Percentiles rank a stretch among this genome's conserved stretches.
Evolutionary conservation across 2,329 filamentous ascomycete species (phyloP).

Genomic region (Fusarium sp.): DNA sequence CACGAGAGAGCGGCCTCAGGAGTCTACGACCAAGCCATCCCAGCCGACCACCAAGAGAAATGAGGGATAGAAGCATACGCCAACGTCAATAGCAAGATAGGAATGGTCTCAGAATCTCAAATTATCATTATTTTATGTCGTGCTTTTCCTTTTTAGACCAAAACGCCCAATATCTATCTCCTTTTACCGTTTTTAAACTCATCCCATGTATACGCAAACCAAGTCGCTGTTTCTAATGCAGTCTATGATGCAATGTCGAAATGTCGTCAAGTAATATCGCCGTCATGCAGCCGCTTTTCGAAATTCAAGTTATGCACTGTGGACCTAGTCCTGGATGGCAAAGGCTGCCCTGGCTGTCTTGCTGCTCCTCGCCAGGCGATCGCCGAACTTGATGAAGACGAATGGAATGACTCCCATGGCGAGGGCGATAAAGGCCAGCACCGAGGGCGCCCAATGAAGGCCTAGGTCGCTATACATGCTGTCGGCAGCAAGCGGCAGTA

Average conservation of each 20-base stretch:
- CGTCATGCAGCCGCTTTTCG: not conserved
- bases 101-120: not conserved
- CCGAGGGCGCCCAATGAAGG: conserved; percentile 48
- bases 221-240: not conserved
- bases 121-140: not conserved
- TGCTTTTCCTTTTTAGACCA: not conserved
- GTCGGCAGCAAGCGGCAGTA: conserved; percentile 46
- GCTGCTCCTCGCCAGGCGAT: conserved; percentile 43
- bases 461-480: conserved; percentile 47
- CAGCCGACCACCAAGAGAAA: not conserved
- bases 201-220: not conserved
- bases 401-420: conserved; percentile 47
- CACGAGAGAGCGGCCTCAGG: not conserved
- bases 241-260: conserved; percentile 1
- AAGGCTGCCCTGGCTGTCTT: conserved; percentile 40
- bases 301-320: not conserved
- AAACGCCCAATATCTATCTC: not conserved
- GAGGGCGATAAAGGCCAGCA: conserved; percentile 46
- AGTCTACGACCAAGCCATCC: not conserved
- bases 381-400: conserved; percentile 46
- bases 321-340: conserved; percentile 25
- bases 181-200: not conserved
- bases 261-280: not conserved
- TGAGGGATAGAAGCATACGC: not conserved
- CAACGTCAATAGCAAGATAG: not conserved